Percentiles rank a stretch among this genome's conserved stretches.
phyloP scores from a whole-genome alignment of 169 alveolate genomes.

The Babesia gibsoni region DNA sequence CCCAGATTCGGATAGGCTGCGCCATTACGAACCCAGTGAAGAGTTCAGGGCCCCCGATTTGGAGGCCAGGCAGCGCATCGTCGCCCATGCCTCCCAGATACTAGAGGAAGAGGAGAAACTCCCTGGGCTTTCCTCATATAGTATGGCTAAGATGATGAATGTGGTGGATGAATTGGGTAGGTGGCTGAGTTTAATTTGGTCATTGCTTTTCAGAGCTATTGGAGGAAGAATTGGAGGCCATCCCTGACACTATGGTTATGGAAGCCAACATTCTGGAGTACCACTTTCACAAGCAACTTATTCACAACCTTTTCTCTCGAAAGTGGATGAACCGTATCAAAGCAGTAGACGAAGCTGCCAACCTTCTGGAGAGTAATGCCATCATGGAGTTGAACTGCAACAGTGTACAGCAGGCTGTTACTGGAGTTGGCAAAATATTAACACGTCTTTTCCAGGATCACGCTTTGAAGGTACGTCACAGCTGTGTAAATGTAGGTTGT shows the following conservation, averaged over 20 bases:
- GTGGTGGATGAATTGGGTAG: slow-evolving; percentile 9
- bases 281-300: neutral
- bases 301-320: neutral
- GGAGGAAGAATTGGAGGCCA: slow-evolving; percentile 8
- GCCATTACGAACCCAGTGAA: no score
- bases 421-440: neutral
- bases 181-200: neutral
- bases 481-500: no score
- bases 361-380: neutral
- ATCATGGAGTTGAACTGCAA: neutral
- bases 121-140: slow-evolving; percentile 22
- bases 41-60: no score
- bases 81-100: no score
- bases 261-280: slow-evolving; percentile 12
- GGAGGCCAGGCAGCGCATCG: no score
- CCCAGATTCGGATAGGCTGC: no score
- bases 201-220: neutral
- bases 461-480: slow-evolving; percentile 21
- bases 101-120: slow-evolving; percentile 1
- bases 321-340: slow-evolving; percentile 18
- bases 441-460: slow-evolving; percentile 24
- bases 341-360: slow-evolving; percentile 8
- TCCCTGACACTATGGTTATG: neutral
- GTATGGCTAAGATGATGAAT: neutral
- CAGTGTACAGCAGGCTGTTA: slow-evolving; percentile 6